phyloP scores from a whole-genome alignment of 176 grass and related monocot species.

The Dactylis glomerata region DNA sequence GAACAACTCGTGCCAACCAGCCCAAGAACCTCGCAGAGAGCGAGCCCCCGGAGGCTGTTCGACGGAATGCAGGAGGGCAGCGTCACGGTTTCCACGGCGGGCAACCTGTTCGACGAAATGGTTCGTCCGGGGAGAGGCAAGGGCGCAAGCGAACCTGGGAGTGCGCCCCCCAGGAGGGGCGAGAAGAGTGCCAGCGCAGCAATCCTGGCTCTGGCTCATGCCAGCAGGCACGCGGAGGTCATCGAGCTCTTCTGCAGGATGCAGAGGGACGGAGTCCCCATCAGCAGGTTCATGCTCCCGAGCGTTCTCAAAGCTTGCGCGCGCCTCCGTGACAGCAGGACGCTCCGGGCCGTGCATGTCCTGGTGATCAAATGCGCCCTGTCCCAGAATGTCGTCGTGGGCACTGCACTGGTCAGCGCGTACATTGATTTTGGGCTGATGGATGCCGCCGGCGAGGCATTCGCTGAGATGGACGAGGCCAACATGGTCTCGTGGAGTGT shows the following conservation, averaged over 20 bases:
- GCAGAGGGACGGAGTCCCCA: conserved; percentile 13
- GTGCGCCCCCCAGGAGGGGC: background rate
- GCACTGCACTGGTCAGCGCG: conserved; percentile 33
- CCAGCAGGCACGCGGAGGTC: conserved; percentile 35
- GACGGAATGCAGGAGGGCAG: conserved; percentile 26
- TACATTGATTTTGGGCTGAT: conserved; percentile 30
- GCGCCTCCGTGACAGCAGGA: conserved; percentile 5
- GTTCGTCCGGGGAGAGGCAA: background rate
- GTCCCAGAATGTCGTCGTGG: conserved; percentile 38
- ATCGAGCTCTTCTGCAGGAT: conserved; percentile 38
- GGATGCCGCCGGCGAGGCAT: conserved; percentile 28
- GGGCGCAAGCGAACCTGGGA: background rate
- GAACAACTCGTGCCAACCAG: background rate
- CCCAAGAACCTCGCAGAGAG: background rate
- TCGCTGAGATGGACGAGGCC: conserved; percentile 26
- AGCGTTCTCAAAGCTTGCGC: conserved; percentile 51
- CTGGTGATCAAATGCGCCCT: conserved; percentile 40
- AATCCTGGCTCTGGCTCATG: conserved; percentile 44
- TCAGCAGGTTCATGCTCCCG: conserved; percentile 47
- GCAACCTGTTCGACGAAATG: conserved; percentile 17
- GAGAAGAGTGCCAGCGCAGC: conserved; percentile 37
- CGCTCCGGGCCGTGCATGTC: conserved; percentile 36
- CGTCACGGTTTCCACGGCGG: background rate
- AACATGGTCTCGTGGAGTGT: conserved; percentile 57
- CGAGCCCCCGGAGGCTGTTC: conserved; percentile 12